phyloP scores from a whole-genome alignment of 768 basidiomycete species.

The Suillus americanus region DNA sequence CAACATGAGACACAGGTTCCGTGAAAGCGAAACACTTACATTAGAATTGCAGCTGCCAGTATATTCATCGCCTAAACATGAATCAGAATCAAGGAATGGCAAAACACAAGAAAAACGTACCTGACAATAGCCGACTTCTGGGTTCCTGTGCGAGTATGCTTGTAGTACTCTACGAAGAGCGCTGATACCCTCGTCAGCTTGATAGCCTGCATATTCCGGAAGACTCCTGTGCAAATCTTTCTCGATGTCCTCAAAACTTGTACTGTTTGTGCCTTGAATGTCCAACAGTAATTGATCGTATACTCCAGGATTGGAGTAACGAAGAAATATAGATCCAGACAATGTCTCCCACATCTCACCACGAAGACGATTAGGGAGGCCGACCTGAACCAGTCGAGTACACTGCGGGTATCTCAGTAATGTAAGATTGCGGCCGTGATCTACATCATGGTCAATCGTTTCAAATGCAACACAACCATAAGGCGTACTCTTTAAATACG shows the following conservation, averaged over 20 bases:
- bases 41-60: conserved; percentile 90
- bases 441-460: conserved; percentile 37
- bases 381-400: conserved; percentile 96
- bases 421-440: conserved; percentile 93
- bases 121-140: conserved; percentile 94
- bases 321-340: conserved; percentile 90
- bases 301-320: conserved; percentile 81
- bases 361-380: conserved; percentile 88
- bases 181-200: conserved; percentile 81
- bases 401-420: conserved; percentile 94
- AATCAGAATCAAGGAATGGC: conserved; percentile 4
- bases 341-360: conserved; percentile 99
- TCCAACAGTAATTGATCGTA: conserved; percentile 77
- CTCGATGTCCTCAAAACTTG: conserved; percentile 97
- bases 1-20: conserved; percentile 10
- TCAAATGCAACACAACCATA: conserved; percentile 8
- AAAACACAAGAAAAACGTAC: conserved; percentile 33
- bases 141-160: conserved; percentile 95
- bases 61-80: conserved; percentile 89
- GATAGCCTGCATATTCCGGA: conserved; percentile 97
- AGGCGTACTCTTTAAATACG: conserved; percentile 72
- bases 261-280: conserved; percentile 74
- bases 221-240: conserved; percentile 96
- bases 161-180: conserved; percentile 88
- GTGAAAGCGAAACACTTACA: conserved; percentile 46